Evolutionary conservation across 2,329 filamentous ascomycete species (phyloP), one percentile per base, ranked within the genome.

Genomic region (Plenodomus tracheiphilus): DNA sequence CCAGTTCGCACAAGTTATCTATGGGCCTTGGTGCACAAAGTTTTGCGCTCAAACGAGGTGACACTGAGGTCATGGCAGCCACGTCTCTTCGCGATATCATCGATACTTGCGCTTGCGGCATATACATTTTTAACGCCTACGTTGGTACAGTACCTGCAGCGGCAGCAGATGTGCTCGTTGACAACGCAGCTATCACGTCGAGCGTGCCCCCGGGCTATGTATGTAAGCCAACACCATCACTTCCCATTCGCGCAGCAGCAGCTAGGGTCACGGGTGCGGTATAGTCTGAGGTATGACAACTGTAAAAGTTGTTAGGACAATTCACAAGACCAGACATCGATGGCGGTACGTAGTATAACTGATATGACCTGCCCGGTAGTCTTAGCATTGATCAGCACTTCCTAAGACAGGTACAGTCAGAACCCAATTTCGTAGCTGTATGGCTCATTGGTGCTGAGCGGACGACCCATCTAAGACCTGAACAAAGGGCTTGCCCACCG

Each of bases 51-150:
- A 64, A 65, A 2, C 74, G 81, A 4, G 67, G 70, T 25, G 71
- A 69, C 1, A 45, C 70, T 34, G 73, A 66, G 0, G 71, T 81
- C 3, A 52, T 83, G 4, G 72, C 72, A 11, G 79, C 73, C 6
- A 77, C 75, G 0, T 79, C 79, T 9, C 62, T 77, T n/a, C 79
- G 78, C 66, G 74, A 81, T 34, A 76, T 84, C 32, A 68, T 72
- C 1, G 67, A 77, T 36, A 67, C 67, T 15, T 84, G 81, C 58
- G 65, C 75, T 16, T 82, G 78, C 49, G 79, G 80, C 21, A 70
- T 82, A 41, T 82, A 82, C 71, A 83, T 83, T 66, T 83, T 78
- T 70, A 83, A 83, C 49, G 75, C 79, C 13, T 83, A 79, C 51
- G 79, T 81, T 0, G 80, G 80, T 13, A 78, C 73, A 1, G 67